phyloP scores from a whole-genome alignment of 805 yeast genomes.

The Nakazawaea pomicola region DNA sequence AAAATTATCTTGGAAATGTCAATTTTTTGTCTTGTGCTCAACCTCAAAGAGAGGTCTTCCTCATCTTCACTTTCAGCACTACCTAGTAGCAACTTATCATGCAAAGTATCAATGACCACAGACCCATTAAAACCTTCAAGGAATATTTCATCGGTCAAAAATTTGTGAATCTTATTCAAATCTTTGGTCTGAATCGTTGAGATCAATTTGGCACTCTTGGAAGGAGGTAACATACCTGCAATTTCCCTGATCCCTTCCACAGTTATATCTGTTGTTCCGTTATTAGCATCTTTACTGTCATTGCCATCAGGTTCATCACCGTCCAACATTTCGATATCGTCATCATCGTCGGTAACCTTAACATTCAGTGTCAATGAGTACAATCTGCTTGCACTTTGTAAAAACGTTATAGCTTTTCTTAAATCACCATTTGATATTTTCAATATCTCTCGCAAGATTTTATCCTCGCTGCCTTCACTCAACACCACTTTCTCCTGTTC shows the following conservation, averaged over 20 bases:
- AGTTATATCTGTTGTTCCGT: conserved; percentile 16
- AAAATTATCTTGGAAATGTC: conserved; percentile 60
- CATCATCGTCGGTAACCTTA: conserved; percentile 14
- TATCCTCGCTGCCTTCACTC: conserved; percentile 33
- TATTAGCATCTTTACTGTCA: too few relatives aligned
- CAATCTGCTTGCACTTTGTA: conserved; percentile 77
- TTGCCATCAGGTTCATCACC: too few relatives aligned
- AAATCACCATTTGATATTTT: conserved; percentile 84
- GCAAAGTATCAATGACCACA: conserved; percentile 24
- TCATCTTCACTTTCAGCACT: conserved; percentile 23
- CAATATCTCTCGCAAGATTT: conserved; percentile 58
- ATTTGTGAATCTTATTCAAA: conserved; percentile 20
- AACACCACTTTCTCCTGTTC: conserved; percentile 37
- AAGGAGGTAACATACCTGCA: conserved; percentile 28
- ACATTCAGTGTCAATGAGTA: conserved; percentile 24
- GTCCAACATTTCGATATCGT: conserved; percentile 25
- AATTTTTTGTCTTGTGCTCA: conserved; percentile 61
- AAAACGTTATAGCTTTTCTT: conserved; percentile 84
- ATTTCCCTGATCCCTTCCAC: conserved; percentile 20
- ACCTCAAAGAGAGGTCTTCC: conserved; percentile 38
- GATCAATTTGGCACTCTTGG: conserved; percentile 17
- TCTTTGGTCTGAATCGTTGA: conserved; percentile 17
- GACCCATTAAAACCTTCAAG: conserved; percentile 29
- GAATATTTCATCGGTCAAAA: conserved; percentile 22
- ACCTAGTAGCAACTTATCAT: conserved; percentile 24